Evolutionary conservation across 208 protist genomes (phyloP), one percentile per base, ranked within the genome.

Genomic region (Leishmania tropica): DNA sequence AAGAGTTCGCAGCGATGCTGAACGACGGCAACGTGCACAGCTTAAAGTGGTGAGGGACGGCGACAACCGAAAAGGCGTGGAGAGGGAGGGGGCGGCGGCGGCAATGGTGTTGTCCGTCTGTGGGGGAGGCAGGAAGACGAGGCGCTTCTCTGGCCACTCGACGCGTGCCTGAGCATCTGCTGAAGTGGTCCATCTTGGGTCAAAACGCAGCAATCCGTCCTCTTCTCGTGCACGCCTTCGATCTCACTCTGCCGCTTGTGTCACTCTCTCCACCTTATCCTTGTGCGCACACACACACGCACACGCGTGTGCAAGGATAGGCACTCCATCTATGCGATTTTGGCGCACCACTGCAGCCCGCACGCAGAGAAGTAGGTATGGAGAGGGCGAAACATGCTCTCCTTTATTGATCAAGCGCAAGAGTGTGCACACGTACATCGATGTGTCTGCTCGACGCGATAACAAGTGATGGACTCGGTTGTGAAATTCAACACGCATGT

Each of bases 1-100:
- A 91, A 76, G 91, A 93, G 78, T 94, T 95, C 81, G 92, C 95
- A 72, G 86, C 89, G 60, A 84, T 89, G 87, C 85, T 93, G 42
- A 81, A 90, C 48, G 73, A 85, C 37, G 87, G 89, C 35, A 90
- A 93, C 78, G 82, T 96, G 35, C 90, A 93, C 51, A 94, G 90
- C 62, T 76, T 96, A n/a, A 93, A 93, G 78, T 96, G 90, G 93
- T 94, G 62, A 90, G 37, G 6, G 24, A 11, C 17, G 40, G 40
- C 68, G 68, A 40, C 42, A 28, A 53, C 28, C 2, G 28, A 17
- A 35, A 45, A 37, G 51, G 21, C n/a, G 37, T 19, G 68, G 68
- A 31, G 35, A 31, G 4, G 68, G 21, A 48, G 40, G 40, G 67
- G n/a, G 28, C 8, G 21, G 28, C 11, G 35, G 67, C 67, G 64